Base-by-base conservation (phyloP, 2,329 filamentous ascomycete genomes). In the Triangularia setosa region DNA sequence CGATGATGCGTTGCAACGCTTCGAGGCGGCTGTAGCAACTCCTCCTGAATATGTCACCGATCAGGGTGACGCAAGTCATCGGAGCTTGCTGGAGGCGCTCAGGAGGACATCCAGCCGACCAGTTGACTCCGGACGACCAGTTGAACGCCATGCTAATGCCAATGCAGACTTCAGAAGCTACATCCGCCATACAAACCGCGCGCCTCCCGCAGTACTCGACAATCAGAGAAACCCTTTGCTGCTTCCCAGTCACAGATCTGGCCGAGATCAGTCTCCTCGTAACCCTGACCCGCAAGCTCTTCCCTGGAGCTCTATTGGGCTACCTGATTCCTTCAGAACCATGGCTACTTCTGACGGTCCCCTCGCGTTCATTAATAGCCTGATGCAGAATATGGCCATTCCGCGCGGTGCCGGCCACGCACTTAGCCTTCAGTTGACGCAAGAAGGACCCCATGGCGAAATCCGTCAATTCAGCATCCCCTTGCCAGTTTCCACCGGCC, bases 181-280 rank as follows among this genome's bases (percentile, higher is more conserved):
- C 65, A 81, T 77, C 80, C 85, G 69, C 78, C 81, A 79, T 7
- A 83, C 87, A 70, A 81, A 83, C 61, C 81, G 81, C 56, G 79
- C 78, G 21, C 80, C 84, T 30, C 78, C 84, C 60, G 82, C 84
- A 63, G 82, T 82, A 27, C 83, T 84, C 33, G 92, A 97, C 68
- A 93, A 97, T 73, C 93, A 92, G 3, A 83, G 88, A 23, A 97
- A 98, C 73, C 94, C 94, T 53, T 82, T 98, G 12, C 85, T 98
- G 61, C 90, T 93, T 68, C 89, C 91, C 63, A 76, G 77, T 55
- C 76, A 73, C 57, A 78, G 79, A 23, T 71, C 77, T 25, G 75
- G 73, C 24, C 78, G 79, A 63, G 83, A 87, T 18, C 73, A 72
- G 33, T 72, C 81, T 8, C 80, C 84, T 60, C 84, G 84, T 57